phyloP scores from a whole-genome alignment of 108 stramenopile genomes.

The Thalassiosira profunda region DNA sequence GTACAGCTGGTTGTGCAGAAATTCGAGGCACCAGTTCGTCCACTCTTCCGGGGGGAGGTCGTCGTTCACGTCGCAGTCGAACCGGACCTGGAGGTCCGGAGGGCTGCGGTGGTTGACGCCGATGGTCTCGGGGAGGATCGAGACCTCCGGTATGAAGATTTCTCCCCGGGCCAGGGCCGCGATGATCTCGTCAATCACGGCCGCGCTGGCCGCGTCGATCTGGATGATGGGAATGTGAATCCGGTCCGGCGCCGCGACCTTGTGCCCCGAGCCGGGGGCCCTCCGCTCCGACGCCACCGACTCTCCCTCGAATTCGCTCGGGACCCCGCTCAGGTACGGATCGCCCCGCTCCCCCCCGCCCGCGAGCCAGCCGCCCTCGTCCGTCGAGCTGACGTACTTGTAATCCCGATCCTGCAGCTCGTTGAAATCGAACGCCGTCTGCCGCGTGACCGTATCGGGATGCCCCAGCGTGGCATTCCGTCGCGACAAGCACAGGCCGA shows the following conservation, averaged over 20 bases:
- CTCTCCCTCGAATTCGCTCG: too few relatives aligned
- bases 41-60: slow-evolving; percentile 90
- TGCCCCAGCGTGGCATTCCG: slow-evolving; percentile 66
- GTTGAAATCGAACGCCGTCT: slow-evolving; percentile 92
- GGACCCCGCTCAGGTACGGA: too few relatives aligned
- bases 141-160: slow-evolving; percentile 91
- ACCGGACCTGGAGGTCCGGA: slow-evolving; percentile 85
- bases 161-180: slow-evolving; percentile 82
- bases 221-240: slow-evolving; percentile 92
- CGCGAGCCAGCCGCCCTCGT: slow-evolving; percentile 82
- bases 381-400: slow-evolving; percentile 89
- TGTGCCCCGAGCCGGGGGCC: slow-evolving; percentile 38
- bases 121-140: slow-evolving; percentile 82
- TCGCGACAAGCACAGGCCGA: slow-evolving; percentile 81
- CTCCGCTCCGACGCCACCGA: not conserved
- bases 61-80: slow-evolving; percentile 89
- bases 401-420: slow-evolving; percentile 92
- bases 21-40: slow-evolving; percentile 93
- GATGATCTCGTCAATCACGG: slow-evolving; percentile 72
- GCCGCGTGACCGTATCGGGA: slow-evolving; percentile 87
- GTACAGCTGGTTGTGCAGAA: slow-evolving; percentile 91
- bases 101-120: slow-evolving; percentile 77
- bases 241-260: slow-evolving; percentile 79
- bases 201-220: slow-evolving; percentile 65
- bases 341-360: slow-evolving; percentile 86